Evolutionary conservation across 202 grass and related monocot genomes (phyloP), one percentile per base, ranked within the genome.

Genomic region (Digitaria exilis): DNA sequence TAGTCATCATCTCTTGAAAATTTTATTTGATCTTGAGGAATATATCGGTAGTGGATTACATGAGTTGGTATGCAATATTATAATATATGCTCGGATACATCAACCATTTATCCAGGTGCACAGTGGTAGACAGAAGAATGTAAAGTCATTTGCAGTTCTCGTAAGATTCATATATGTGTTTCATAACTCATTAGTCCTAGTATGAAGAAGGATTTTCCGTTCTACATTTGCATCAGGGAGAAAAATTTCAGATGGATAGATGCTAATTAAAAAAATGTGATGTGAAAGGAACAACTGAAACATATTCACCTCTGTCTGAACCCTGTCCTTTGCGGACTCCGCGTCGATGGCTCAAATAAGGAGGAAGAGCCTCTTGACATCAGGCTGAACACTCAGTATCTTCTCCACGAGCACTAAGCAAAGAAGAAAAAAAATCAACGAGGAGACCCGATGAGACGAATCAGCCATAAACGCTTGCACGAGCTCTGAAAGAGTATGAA

Each of bases 331-430:
- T 0, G 90, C 87, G 9, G 87, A 92, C 21, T 68, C 34, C 0
- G 25, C 17, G 10, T 81, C 69, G 2, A 25, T 28, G 1, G 86
- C 87, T 52, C 90, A 77, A 49, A 89, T 55, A 0, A 89, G 75
- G 1, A 92, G 83, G 51, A 71, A 87, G 21, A 93, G 67, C 65
- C 83, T 88, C 77, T 85, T 85, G 28, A 93, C 91, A 48, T 71
- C 71, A 48, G 87, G 91, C 35, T 93, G 76, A 85, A 85, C 81
- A 21, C 91, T 82, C 6, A 93, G 67, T 73, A 93, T 90, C 71
- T 93, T 93, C 73, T 93, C 91, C 73, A 85, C 59, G 16, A 93
- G 85, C 42, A 93, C 88, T 93, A 13, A n/a, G n/a, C 14, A 42
- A n/a, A 0, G 1, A 9, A n/a, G n/a, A n/a, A 65, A 18, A 52